Base-by-base conservation (phyloP, 805 yeast species). In the Yamadazyma takamatsuzukensis region DNA sequence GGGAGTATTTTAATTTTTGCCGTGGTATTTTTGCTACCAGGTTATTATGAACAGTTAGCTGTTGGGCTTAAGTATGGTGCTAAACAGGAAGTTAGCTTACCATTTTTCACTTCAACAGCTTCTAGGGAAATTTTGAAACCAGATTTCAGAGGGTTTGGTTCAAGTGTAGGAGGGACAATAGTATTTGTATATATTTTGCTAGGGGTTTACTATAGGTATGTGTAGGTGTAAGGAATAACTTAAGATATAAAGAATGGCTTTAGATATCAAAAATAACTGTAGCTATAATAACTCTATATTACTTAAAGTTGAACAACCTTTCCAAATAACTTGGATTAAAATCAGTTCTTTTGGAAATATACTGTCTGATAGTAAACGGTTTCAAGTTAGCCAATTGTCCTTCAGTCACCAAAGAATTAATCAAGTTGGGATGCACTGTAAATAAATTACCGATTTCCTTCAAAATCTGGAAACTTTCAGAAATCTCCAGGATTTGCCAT, bases 361-460 rank as follows among this genome's bases (percentile, higher is more conserved):
- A 83, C 44, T 75, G 81, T 37, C 81, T 72, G 21, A 85, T 63
- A 5, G 81, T 61, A 29, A 67, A 69, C 7, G 79, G 78, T 49
- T 78, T 80, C 52, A 86, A 67, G 36, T 68, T 70, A 1, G 80
- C 78, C 41, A 88, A 64, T 45, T 80, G 86, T 1, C 95, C 93
- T 49, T 87, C 96, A 25, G 80, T 78, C 2, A 87, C 78, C 49
- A 88, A 68, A 1, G 95, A 83, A 41, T 78, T 78, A 34, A 88
- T 62, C 45, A 85, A 70, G 36, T 83, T 83, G 2, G 90, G 83
- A 50, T 84, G 93, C 12, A 86, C 95, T 0, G 95, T 81, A 54
- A 80, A 89, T 38, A 89, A 62, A 48, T 85, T 86, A 19, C 90
- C 87, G 40, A 89, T 73, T 45, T 88, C 96, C 51, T 87, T 75